Evolutionary conservation across 768 basidiomycete genomes (phyloP), one percentile per base, ranked within the genome.

Genomic region (Auriscalpium microsporum): DNA sequence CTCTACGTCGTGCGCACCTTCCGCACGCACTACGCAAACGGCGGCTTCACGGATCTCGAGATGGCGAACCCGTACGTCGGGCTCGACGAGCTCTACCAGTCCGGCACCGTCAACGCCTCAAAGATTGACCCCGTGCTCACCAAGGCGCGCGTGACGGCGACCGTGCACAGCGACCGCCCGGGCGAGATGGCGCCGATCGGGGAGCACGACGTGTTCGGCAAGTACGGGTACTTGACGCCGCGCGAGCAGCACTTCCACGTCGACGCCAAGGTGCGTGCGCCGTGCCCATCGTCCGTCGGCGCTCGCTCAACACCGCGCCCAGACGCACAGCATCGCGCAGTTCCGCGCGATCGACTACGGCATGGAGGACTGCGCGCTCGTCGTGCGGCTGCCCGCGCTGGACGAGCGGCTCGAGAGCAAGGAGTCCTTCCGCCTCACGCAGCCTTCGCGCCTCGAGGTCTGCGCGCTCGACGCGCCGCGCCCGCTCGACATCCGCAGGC

Each of bases 301-400:
- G 38, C 38, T 56, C 21, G 21, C 14, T 16, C 17, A 14, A 14
- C 8, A 9, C 8, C 1, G 10, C 3, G 28, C 16, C 48, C 49
- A 66, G 65, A 55, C 53, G 4, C 55, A 56, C 47, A 67, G 62
- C 2, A 59, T 67, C 44, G 55, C 58, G 19, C 65, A 67, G 46
- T 67, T 67, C 58, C 57, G 64, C 37, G 58, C 56, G n/a, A 48
- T 67, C 48, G 65, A 67, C 56, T 65, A 56, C 45, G 63, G 65
- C 9, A 67, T 67, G 65, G 65, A 67, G 45, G 52, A 55, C 7
- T 67, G 65, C 61, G 56, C 60, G 45, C 60, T 67, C 48, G 60
- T 58, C 10, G 35, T 67, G 21, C 61, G 61, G 10, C 60, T 67
- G 17, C 65, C 65, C 1, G 55, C 58, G 2, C 17, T 40, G 34